Evolutionary conservation across 345 rosid species (phyloP).

Genomic region (Citrus unshiu): DNA sequence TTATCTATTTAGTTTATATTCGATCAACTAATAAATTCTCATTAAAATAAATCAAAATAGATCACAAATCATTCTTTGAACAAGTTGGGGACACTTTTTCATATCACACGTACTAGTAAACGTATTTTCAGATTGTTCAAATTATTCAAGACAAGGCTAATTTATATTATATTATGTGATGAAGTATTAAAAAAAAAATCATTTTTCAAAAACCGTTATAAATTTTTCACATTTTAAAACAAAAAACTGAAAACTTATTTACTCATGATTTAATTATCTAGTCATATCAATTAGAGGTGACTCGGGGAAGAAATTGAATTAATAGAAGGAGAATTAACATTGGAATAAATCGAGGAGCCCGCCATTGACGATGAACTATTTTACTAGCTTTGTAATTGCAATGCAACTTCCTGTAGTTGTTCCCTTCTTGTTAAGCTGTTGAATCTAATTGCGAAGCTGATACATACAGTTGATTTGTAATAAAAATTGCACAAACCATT

Average conservation of each 20-base stretch:
- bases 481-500: not conserved
- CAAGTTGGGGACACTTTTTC: not conserved
- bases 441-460: not conserved
- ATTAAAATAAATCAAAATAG: not conserved
- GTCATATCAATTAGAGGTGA: not conserved
- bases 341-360: not conserved
- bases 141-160: not conserved
- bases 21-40: too few species aligned
- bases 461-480: not conserved
- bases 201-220: not conserved
- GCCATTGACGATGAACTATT: not conserved
- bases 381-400: not conserved
- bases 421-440: not conserved
- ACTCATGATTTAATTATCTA: not conserved
- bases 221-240: not conserved
- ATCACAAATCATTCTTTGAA: not conserved
- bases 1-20: too few species aligned
- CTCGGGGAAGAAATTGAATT: not conserved
- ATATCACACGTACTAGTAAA: too few species aligned
- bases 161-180: not conserved
- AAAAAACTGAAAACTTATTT: not conserved
- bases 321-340: not conserved
- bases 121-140: too few species aligned
- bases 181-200: not conserved
- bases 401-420: not conserved